Conservation (phyloP, 1,284 basidiomycete species). For the Fomitopsis palustris region DNA sequence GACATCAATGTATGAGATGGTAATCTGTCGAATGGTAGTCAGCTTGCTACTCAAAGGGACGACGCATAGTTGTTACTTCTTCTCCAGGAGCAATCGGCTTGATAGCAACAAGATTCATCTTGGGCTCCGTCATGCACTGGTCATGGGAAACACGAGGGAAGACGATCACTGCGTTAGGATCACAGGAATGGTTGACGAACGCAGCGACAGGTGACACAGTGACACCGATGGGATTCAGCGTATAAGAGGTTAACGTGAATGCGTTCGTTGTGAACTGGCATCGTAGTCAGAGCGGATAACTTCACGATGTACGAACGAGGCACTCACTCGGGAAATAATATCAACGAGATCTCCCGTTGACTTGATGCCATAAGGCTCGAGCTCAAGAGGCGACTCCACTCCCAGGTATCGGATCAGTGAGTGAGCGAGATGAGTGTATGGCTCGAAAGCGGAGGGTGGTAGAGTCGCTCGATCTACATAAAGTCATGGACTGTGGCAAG, state of each 20-base stretch:
- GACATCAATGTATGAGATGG: slow-evolving; percentile 85
- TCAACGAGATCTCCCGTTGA: slow-evolving; percentile 64
- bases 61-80: slow-evolving; percentile 48
- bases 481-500: neutral
- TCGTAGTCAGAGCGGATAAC: neutral
- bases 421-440: slow-evolving; percentile 67
- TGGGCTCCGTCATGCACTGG: slow-evolving; percentile 44
- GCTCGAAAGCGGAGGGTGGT: slow-evolving; percentile 45
- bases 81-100: slow-evolving; percentile 59
- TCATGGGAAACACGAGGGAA: slow-evolving; percentile 60
- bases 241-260: slow-evolving; percentile 77
- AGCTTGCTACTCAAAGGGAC: neutral
- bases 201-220: slow-evolving; percentile 77
- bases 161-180: slow-evolving; percentile 87
- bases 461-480: slow-evolving; percentile 46
- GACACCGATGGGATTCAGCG: slow-evolving; percentile 77
- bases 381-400: slow-evolving; percentile 51
- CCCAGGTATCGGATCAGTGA: slow-evolving; percentile 66
- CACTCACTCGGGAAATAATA: slow-evolving; percentile 62
- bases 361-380: slow-evolving; percentile 51
- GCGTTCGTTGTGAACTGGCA: slow-evolving; percentile 84
- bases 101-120: slow-evolving; percentile 72
- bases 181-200: slow-evolving; percentile 89
- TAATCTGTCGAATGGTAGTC: slow-evolving; percentile 35
- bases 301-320: neutral